Base-by-base conservation (phyloP, 1,284 basidiomycete species). In the Trichosporon ovoides region DNA sequence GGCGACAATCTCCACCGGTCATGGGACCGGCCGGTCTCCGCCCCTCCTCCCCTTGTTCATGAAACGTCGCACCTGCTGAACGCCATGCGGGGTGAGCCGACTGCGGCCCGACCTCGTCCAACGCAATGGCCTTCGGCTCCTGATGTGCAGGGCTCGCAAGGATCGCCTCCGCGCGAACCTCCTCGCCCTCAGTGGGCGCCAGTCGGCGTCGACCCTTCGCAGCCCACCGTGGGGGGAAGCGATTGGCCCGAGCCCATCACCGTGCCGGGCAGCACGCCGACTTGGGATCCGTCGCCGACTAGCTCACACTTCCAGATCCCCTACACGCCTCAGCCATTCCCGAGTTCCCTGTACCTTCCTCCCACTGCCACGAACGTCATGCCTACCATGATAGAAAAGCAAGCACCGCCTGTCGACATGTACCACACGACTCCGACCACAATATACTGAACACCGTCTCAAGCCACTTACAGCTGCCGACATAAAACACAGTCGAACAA, bases 241-340 rank as follows among this genome's bases (percentile, higher is more conserved):
- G 43, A 48, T 14, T 48, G 43, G 43, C 43, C 43, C 14, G 43
- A 48, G 16, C 43, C 43, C 22, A 48, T 48, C 43, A 48, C 43
- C 14, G 43, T 48, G 43, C 43, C 43, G 16, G 43, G 43, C 14
- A 48, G 43, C 22, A 31, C 43, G 22, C 43, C 43, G 16, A 48
- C 43, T 7, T 48, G 24, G 43, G 43, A 48, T 14, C 43, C 43
- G 9, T 48, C 43, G 24, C 43, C 43, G 2, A 48, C 43, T 22
- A 48, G 43, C 43, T 48, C 43, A 6, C 43, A 48, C 43, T 48
- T 48, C 43, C 43, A 48, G 22, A 22, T 48, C 2, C 43, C 43
- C 22, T 48, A 28, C 22, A 48, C 43, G 43, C 43, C 43, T 13
- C 43, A 48, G 22, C 43, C 43, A 7, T 48, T 28, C 43, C 22